Conservation (phyloP, 2,329 filamentous ascomycete species). For the Diaporthe longicolla region DNA sequence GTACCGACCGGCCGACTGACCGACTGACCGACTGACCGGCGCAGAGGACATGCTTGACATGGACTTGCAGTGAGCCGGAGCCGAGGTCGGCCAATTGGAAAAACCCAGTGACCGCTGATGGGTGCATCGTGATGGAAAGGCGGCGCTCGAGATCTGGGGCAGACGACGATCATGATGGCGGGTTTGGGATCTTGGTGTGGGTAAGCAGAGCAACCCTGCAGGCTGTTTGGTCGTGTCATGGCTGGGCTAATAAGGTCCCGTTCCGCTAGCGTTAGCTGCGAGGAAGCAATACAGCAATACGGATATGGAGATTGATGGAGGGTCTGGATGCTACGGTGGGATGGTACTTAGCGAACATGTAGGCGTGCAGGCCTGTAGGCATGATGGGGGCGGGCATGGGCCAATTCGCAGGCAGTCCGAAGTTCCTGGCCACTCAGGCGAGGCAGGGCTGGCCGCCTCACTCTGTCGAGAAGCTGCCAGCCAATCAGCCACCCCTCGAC, state of each 20-base stretch:
- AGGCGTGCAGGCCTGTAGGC: neutral
- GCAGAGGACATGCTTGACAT: too few species aligned
- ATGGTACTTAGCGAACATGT: conserved; percentile 12
- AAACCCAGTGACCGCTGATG: neutral
- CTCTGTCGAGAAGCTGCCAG: conserved; percentile 30
- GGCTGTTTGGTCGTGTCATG: conserved; percentile 4
- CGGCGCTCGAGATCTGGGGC: conserved; percentile 26
- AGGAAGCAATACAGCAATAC: conserved; percentile 2
- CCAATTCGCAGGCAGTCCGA: conserved; percentile 13
- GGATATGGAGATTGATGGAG: conserved; percentile 2
- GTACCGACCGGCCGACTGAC: too few species aligned
- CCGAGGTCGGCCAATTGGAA: conserved; percentile 16
- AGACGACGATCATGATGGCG: conserved; percentile 26
- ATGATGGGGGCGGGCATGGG: conserved; percentile 39
- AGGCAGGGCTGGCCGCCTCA: conserved; percentile 40
- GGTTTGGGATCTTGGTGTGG: conserved; percentile 10
- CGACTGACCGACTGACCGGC: too few species aligned
- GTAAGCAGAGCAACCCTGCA: neutral
- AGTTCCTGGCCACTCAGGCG: conserved; percentile 38
- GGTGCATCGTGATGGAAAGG: conserved; percentile 24
- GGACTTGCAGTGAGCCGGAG: neutral
- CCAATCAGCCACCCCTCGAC: conserved; percentile 33
- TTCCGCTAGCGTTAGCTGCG: conserved; percentile 20
- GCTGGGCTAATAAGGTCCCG: conserved; percentile 7
- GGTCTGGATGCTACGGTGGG: conserved; percentile 17